Evolutionary conservation across 495 filamentous ascomycete species (phyloP).

Genomic region (Penicillium riverlandense): DNA sequence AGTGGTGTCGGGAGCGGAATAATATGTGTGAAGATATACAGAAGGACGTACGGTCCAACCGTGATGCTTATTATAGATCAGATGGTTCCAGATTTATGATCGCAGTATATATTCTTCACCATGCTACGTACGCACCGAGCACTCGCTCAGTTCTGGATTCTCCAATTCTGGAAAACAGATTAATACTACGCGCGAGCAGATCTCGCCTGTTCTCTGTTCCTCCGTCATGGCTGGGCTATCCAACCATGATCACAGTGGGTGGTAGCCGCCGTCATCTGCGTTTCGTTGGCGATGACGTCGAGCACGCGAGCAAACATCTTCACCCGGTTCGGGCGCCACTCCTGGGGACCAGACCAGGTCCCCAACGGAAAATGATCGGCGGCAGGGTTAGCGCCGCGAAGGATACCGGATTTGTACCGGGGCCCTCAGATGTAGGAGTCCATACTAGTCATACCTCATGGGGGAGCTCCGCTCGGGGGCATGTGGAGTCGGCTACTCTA

Average conservation of each 20-base stretch:
- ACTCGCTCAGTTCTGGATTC: slow-evolving; percentile 45
- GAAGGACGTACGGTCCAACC: no score
- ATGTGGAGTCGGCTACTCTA: slow-evolving; percentile 9
- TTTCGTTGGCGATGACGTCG: slow-evolving; percentile 31
- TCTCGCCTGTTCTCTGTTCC: slow-evolving; percentile 40
- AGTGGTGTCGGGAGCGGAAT: no score
- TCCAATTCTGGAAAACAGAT: slow-evolving; percentile 44
- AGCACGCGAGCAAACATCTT: background rate
- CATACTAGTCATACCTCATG: no score
- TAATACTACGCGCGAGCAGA: slow-evolving; percentile 30
- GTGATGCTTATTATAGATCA: no score
- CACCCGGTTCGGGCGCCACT: background rate
- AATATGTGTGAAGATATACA: no score
- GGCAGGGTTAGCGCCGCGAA: slow-evolving; percentile 8
- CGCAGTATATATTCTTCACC: no score
- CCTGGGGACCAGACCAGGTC: background rate
- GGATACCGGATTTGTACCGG: slow-evolving; percentile 16
- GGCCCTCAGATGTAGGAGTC: background rate
- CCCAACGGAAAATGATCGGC: slow-evolving; percentile 10
- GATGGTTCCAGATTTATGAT: no score
- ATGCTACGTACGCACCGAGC: background rate
- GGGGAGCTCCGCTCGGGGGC: background rate
- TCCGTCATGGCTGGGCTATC: slow-evolving; percentile 44
- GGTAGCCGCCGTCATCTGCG: slow-evolving; percentile 24
- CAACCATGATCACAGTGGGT: slow-evolving; percentile 37